Evolutionary conservation across 2,329 filamentous ascomycete species (phyloP), one percentile per base, ranked within the genome.

Genomic region (Ceratocystis colombiana): DNA sequence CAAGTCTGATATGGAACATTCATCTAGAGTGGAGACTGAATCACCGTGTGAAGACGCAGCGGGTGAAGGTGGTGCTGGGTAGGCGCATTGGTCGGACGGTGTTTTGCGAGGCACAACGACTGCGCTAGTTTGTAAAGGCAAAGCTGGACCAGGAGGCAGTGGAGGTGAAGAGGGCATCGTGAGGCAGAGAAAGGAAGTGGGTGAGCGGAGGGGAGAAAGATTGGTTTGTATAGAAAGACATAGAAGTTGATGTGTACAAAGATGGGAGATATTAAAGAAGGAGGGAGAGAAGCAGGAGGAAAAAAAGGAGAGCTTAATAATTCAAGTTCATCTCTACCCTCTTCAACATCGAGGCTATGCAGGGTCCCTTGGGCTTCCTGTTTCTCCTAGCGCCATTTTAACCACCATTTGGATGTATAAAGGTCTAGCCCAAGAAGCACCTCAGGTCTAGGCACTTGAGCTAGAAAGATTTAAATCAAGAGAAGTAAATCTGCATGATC

Each of bases 11-110:
- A 68, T 61, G n/a, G 66, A 68, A 48, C 59, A 65, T 63, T 68
- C 66, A 28, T 68, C 66, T 3, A 64, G 63, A 17, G 33, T 50
- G 4, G 37, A 65, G 50, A 15, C n/a, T 4, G 55, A 65, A 30
- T 61, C 64, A n/a, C 64, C 63, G 20, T 68, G 63, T n/a, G 66
- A 68, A 5, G 64, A 65, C 12, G 63, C n/a, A 10, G 79, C 81
- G 1, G 80, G 79, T 3, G 80, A 80, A 3, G 79, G 81, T 0
- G 78, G 79, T n/a, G 79, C 79, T 2, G 79, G 78, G 10, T 17
- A 57, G 22, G 4, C 15, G 28, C 53, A 50, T 50, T 50, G 53
- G 53, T 33, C 22, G 28, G 22, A 4, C 3, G 25, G n/a, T 57
- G 53, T 30, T 33, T 57, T 33, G 1, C 77, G 72, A 28, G 80